phyloP scores from a whole-genome alignment of 1,284 basidiomycete species.

The Laetiporus sulphureus region DNA sequence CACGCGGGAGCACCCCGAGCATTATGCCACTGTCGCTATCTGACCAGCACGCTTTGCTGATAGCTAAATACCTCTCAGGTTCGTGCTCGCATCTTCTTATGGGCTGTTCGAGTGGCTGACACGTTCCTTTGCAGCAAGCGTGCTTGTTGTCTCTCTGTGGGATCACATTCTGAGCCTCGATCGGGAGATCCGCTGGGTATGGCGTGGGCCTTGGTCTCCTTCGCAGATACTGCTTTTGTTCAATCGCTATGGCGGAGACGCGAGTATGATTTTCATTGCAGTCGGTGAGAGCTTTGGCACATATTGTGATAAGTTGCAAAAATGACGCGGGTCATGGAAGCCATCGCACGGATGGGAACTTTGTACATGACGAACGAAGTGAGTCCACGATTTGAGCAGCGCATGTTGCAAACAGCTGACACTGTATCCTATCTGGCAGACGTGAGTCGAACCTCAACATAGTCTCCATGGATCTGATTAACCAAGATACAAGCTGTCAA shows the following conservation, averaged over 20 bases:
- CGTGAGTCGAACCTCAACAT: background rate
- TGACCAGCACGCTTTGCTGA: too few species aligned
- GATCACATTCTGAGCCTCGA: background rate
- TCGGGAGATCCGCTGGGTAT: background rate
- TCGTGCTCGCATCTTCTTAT: background rate
- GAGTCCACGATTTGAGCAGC: background rate
- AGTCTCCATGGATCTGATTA: background rate
- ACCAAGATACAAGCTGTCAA: background rate
- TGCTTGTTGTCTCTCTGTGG: background rate
- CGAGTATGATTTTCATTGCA: conserved; percentile 1
- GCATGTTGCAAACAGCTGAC: background rate
- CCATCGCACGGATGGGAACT: background rate
- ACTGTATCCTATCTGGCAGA: background rate
- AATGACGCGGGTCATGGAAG: background rate
- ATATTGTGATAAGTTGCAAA: background rate
- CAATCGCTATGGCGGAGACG: conserved; percentile 3
- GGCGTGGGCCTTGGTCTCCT: background rate
- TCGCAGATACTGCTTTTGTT: background rate
- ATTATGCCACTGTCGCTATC: too few species aligned
- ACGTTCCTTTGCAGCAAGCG: background rate
- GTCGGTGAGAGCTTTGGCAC: background rate
- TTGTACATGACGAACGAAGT: background rate
- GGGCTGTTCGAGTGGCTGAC: background rate
- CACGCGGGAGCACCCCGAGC: too few species aligned
- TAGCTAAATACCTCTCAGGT: background rate